Evolutionary conservation across 495 filamentous ascomycete genomes (phyloP).

Genomic region (Pyronema omphalodes): DNA sequence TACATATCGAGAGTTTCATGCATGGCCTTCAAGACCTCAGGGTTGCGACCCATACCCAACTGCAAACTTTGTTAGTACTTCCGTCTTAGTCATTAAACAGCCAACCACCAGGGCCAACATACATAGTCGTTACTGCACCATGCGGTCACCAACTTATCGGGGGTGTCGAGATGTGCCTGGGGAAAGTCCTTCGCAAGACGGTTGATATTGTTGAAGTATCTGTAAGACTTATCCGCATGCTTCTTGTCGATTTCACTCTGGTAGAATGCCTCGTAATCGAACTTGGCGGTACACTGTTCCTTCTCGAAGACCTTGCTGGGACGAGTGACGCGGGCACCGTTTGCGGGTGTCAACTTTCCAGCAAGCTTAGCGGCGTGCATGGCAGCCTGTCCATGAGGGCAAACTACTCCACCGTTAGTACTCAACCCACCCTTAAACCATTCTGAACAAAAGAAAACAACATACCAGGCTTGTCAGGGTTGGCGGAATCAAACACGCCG

Average conservation of each 20-base stretch:
- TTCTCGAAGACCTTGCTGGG: conserved; percentile 22
- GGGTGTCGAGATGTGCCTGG: conserved; percentile 69
- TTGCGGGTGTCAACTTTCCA: conserved; percentile 9
- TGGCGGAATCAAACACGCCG: conserved; percentile 20
- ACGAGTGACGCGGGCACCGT: conserved; percentile 20
- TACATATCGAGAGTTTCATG: conserved; percentile 88
- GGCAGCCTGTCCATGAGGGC: conserved; percentile 21
- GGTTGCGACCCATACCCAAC: conserved; percentile 88
- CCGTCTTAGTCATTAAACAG: too few relatives aligned
- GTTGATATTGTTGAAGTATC: conserved; percentile 99
- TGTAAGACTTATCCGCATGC: conserved; percentile 97
- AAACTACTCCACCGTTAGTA: conserved; percentile 5
- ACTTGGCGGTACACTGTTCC: conserved; percentile 31
- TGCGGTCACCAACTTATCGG: conserved; percentile 77
- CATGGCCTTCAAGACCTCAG: conserved; percentile 73
- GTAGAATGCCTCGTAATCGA: conserved; percentile 88
- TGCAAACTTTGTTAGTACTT: too few relatives aligned
- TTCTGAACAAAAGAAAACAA: not conserved
- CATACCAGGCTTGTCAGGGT: conserved; percentile 4
- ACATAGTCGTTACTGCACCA: conserved; percentile 97
- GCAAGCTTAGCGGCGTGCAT: conserved; percentile 17
- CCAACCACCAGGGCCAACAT: too few relatives aligned
- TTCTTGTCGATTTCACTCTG: conserved; percentile 81
- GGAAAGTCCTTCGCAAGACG: conserved; percentile 92
- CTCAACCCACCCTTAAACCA: not conserved